phyloP scores from a whole-genome alignment of 805 yeast genomes.

The Metschnikowia picachoensis region DNA sequence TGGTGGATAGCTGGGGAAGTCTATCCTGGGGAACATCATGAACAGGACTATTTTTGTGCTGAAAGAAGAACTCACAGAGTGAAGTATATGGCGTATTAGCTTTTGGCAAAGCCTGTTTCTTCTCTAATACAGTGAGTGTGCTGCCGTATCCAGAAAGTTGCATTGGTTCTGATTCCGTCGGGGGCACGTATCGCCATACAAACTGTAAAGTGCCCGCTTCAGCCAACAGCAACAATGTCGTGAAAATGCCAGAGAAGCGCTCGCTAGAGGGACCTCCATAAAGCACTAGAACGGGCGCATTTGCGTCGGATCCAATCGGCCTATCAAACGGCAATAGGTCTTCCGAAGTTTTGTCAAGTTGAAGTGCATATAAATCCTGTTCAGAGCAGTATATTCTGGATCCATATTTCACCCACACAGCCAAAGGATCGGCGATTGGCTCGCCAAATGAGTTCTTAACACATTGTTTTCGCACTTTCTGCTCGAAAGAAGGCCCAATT shows the following conservation, averaged over 20 bases:
- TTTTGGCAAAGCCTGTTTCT: neutral
- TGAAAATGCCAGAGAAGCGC: conserved; percentile 54
- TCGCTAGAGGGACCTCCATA: conserved; percentile 61
- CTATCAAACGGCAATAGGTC: conserved; percentile 52
- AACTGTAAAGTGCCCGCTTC: conserved; percentile 62
- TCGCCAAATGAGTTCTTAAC: conserved; percentile 33
- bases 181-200: conserved; percentile 68
- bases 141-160: conserved; percentile 61
- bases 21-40: conserved; percentile 6
- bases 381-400: conserved; percentile 57
- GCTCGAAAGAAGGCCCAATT: conserved; percentile 25
- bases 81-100: neutral
- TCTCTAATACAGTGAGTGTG: conserved; percentile 8
- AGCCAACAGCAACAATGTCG: conserved; percentile 57
- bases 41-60: neutral
- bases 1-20: conserved; percentile 6
- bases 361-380: conserved; percentile 76
- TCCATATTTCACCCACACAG: conserved; percentile 51
- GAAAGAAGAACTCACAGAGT: neutral
- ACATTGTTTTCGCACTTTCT: conserved; percentile 21
- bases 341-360: conserved; percentile 34
- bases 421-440: conserved; percentile 18
- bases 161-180: conserved; percentile 18
- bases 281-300: conserved; percentile 53
- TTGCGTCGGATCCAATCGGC: conserved; percentile 49